phyloP scores from a whole-genome alignment of 2,329 filamentous ascomycete genomes.

The Exophiala dermatitidis region DNA sequence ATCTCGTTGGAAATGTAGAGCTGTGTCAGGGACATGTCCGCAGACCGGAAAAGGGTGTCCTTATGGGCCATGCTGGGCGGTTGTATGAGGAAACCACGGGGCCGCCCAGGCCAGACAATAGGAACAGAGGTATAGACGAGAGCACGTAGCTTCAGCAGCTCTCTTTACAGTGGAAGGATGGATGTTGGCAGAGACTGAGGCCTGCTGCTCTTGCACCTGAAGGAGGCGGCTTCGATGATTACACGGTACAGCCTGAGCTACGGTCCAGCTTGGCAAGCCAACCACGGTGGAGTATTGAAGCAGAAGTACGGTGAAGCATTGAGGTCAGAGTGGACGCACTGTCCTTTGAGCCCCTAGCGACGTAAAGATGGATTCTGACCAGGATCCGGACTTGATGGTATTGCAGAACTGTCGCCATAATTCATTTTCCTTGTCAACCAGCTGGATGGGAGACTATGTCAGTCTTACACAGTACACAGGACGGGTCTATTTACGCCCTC shows the following conservation, averaged over 20 bases:
- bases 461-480: no score
- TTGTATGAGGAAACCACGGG: not conserved
- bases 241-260: conserved; percentile 2
- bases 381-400: no score
- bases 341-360: no score
- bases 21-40: conserved; percentile 99
- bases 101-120: conserved; percentile 25
- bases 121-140: not conserved
- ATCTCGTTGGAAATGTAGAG: conserved; percentile 99
- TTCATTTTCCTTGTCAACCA: no score
- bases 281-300: conserved; percentile 7
- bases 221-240: conserved; percentile 9
- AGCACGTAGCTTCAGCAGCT: conserved; percentile 11
- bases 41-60: conserved; percentile 98
- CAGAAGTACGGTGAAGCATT: conserved; percentile 1
- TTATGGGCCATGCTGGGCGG: conserved; percentile 51
- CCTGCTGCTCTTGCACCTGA: conserved; percentile 7
- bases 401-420: no score
- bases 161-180: conserved; percentile 1
- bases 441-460: no score
- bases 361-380: no score
- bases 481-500: no score
- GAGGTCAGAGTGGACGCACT: no score
- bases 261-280: conserved; percentile 9
- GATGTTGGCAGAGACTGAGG: conserved; percentile 11